Conservation (phyloP, 176 grass and related monocot genomes). For the Tuctoria greenei region DNA sequence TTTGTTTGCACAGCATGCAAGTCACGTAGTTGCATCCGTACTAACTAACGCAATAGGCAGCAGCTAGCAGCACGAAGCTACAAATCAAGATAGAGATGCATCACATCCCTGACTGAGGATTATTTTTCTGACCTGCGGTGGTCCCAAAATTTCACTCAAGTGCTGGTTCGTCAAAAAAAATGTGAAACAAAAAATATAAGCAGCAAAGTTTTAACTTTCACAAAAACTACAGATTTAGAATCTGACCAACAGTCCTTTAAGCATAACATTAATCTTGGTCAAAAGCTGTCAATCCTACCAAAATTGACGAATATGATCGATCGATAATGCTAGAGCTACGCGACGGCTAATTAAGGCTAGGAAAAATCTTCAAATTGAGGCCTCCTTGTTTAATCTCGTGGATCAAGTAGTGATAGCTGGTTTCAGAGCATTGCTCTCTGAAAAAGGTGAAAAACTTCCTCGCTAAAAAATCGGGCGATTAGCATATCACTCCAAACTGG, state of each 20-base stretch:
- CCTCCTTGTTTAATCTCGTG: too few species aligned
- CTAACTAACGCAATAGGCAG: background rate
- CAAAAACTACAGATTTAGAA: too few species aligned
- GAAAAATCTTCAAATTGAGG: too few species aligned
- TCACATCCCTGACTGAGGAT: background rate
- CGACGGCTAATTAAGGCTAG: too few species aligned
- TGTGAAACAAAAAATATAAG: too few species aligned
- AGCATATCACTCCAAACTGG: background rate
- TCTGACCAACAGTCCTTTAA: background rate
- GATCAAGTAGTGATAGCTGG: too few species aligned
- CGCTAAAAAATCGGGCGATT: background rate
- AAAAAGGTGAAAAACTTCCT: too few species aligned
- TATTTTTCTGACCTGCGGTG: background rate
- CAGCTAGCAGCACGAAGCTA: background rate
- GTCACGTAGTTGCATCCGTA: background rate
- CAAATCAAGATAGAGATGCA: too few species aligned
- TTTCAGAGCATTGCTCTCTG: too few species aligned
- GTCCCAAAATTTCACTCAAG: background rate
- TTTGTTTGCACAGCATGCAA: slow-evolving; percentile 22
- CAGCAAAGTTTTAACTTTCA: too few species aligned
- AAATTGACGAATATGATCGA: slow-evolving; percentile 2
- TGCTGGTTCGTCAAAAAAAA: too few species aligned
- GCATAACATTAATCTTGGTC: background rate
- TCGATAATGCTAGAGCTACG: too few species aligned
- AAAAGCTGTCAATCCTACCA: slow-evolving; percentile 2